Percentiles rank a stretch among this genome's conserved stretches.
Conservation (phyloP, 352 stramenopile species). For the Blastocystis sp. region DNA sequence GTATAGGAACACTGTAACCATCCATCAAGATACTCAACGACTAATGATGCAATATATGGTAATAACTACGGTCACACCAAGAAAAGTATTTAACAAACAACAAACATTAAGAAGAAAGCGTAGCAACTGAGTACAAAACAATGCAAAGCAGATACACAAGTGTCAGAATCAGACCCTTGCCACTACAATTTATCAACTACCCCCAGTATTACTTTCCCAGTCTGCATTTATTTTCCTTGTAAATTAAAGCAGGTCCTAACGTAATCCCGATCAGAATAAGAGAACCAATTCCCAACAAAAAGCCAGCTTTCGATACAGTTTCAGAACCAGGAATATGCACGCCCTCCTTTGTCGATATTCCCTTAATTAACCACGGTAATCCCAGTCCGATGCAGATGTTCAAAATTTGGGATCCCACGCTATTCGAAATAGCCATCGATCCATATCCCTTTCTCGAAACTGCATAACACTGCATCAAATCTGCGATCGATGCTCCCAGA, state of each 20-base stretch:
- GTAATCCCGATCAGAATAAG: constrained; percentile 30
- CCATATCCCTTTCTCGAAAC: constrained; percentile 62
- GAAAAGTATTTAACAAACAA: neutral
- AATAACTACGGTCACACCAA: neutral
- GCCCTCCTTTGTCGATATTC: neutral
- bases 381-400: constrained; percentile 64
- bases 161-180: neutral
- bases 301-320: neutral
- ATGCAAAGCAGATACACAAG: neutral
- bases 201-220: neutral
- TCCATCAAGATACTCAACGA: neutral
- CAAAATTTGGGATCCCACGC: constrained; percentile 63
- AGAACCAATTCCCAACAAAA: neutral
- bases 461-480: constrained; percentile 63
- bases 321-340: constrained; percentile 5
- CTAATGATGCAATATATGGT: neutral
- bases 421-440: constrained; percentile 64
- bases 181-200: neutral
- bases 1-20: neutral
- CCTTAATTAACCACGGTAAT: constrained; percentile 62
- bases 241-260: constrained; percentile 14
- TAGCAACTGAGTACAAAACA: neutral
- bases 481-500: constrained; percentile 61
- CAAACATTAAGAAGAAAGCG: neutral
- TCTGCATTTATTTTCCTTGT: constrained; percentile 13